Evolutionary conservation across 257 asterid genomes (phyloP).

Genomic region (Fraxinus excelsior): DNA sequence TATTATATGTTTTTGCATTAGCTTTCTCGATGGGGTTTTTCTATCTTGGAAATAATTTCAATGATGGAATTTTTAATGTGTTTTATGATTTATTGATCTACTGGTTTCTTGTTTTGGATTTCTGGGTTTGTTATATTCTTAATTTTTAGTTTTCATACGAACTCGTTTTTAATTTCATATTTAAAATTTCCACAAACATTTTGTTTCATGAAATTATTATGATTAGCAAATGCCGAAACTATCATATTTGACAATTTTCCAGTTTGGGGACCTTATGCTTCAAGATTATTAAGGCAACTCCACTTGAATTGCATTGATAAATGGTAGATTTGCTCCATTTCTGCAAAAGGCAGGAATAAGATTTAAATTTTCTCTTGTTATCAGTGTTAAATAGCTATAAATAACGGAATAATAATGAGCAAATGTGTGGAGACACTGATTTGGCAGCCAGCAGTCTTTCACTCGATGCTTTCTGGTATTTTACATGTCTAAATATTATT

Average conservation of each 20-base stretch:
- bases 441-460: constrained; percentile 7
- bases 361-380: not conserved
- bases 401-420: not conserved
- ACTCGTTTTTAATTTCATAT: not conserved
- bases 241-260: not conserved
- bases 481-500: not conserved
- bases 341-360: not conserved
- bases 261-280: not conserved
- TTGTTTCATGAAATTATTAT: not conserved
- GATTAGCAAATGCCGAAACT: constrained; percentile 1
- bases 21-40: not conserved
- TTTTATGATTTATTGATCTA: constrained; percentile 10
- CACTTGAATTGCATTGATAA: constrained; percentile 10
- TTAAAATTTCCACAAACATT: not conserved
- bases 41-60: not conserved
- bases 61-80: not conserved
- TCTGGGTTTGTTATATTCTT: not conserved
- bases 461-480: constrained; percentile 1
- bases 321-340: not conserved
- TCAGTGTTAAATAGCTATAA: not conserved
- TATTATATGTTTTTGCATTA: not conserved
- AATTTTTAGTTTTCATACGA: not conserved
- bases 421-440: not conserved
- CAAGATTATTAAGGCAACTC: not conserved
- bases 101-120: not conserved